Base-by-base conservation (phyloP, 768 basidiomycete species). In the Pilatotrama ljubarskyi region DNA sequence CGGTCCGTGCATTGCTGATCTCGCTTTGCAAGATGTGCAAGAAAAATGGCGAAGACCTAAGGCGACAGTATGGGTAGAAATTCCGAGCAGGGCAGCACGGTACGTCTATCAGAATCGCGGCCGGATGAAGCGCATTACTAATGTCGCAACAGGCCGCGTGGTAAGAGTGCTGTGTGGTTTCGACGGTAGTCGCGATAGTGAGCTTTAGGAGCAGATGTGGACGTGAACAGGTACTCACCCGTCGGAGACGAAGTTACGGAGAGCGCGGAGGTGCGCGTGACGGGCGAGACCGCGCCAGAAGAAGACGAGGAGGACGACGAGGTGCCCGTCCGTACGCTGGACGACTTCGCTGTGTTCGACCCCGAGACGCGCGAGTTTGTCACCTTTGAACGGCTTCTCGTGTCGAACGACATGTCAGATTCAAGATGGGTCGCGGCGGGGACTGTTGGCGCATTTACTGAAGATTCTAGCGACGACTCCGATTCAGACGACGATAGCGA, bases 301-400 rank as follows among this genome's bases (percentile, higher is more conserved):
- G 69, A 58, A n/a, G 57, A 56, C 11, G 46, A 32, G 10, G 29
- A 32, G 10, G 48, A 35, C 2, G 58, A 47, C 37, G 51, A 56
- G 8, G 63, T 87, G 32, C 88, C 88, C 14, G 75, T 90, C 43
- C 82, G 88, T 7, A 62, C 78, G 0, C 74, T 90, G 9, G 71
- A 75, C 0, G 73, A 84, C 58, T 90, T 88, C 64, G 67, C 74
- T 0, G 72, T 89, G 32, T 88, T 85, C 54, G 71, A 83, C 14
- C 29, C 62, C 13, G 58, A 67, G 1, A 77, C 77, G 0, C 56
- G 66, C 7, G 68, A 75, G 15, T 66, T 83, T 3, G 68, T 87
- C 9, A 73, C 76, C 1, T 67, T 83, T 15, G 75, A 69, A 0
- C 63, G 74, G 38, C 70, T 87, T 7, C 64, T 64, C 5, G 22